phyloP scores from a whole-genome alignment of 768 basidiomycete species.

The Crucibulum laeve region DNA sequence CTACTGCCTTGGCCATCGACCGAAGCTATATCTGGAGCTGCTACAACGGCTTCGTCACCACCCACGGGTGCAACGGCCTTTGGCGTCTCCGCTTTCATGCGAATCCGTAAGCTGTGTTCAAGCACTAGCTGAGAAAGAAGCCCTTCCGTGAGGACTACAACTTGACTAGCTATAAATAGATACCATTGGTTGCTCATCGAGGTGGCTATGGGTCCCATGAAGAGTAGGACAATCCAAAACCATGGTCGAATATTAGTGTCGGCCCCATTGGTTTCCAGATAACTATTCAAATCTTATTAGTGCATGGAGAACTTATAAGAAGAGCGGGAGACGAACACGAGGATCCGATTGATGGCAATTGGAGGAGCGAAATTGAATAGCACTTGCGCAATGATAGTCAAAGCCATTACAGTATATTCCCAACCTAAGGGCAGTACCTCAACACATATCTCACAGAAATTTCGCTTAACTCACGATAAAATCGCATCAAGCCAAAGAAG shows the following conservation, averaged over 20 bases:
- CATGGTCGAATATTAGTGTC: slow-evolving; percentile 53
- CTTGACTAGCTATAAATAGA: slow-evolving; percentile 42
- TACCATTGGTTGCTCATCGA: slow-evolving; percentile 51
- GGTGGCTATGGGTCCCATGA: slow-evolving; percentile 40
- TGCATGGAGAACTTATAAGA: not conserved
- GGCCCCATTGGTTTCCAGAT: slow-evolving; percentile 51
- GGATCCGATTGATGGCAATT: slow-evolving; percentile 35
- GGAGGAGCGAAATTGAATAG: slow-evolving; percentile 27
- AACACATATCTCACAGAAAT: not conserved
- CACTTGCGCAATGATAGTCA: slow-evolving; percentile 20
- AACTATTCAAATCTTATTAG: slow-evolving; percentile 26
- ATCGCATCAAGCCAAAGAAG: slow-evolving; percentile 39
- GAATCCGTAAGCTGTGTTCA: slow-evolving; percentile 52
- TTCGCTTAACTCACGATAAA: slow-evolving; percentile 21
- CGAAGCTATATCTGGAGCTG: slow-evolving; percentile 5
- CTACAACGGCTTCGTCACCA: not conserved
- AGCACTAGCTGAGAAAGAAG: slow-evolving; percentile 37
- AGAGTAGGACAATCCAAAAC: slow-evolving; percentile 59
- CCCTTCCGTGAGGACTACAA: slow-evolving; percentile 32
- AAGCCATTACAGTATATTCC: slow-evolving; percentile 22
- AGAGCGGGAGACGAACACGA: slow-evolving; percentile 21
- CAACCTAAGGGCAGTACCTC: slow-evolving; percentile 9
- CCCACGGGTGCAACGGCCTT: slow-evolving; percentile 1
- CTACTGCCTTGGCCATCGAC: slow-evolving; percentile 1
- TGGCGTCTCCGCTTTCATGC: slow-evolving; percentile 45